Conservation (phyloP, 2,329 filamentous ascomycete species). For the Zasmidium cellare region DNA sequence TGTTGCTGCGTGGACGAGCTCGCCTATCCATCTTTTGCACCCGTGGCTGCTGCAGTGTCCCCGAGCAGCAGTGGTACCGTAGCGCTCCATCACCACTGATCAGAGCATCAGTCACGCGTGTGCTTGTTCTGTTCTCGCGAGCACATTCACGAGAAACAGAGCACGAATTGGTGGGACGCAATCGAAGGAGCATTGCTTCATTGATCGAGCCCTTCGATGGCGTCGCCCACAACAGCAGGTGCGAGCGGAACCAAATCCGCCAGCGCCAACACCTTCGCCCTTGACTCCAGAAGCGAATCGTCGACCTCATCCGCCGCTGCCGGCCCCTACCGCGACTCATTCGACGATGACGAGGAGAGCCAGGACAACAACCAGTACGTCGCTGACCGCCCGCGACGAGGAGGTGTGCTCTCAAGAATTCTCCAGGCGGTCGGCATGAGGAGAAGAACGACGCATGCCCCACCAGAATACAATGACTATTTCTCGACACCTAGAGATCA, state of each 20-base stretch:
- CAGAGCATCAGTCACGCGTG: too few relatives aligned
- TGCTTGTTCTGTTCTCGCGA: too few relatives aligned
- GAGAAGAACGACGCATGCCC: conserved; percentile 1
- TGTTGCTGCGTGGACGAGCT: too few relatives aligned
- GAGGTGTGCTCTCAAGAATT: not conserved
- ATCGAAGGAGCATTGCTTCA: too few relatives aligned
- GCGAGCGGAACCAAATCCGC: conserved; percentile 10
- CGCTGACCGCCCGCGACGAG: not conserved
- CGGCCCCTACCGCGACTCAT: not conserved
- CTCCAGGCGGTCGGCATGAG: conserved; percentile 4
- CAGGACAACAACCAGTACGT: not conserved
- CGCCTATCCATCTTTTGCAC: too few relatives aligned
- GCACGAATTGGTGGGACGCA: too few relatives aligned
- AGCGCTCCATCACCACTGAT: too few relatives aligned
- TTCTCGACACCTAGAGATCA: conserved; percentile 6
- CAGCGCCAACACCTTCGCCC: not conserved
- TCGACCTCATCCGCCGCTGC: conserved; percentile 9
- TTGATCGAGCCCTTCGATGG: not conserved
- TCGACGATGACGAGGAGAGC: conserved; percentile 7
- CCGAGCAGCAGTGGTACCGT: too few relatives aligned
- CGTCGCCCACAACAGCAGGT: not conserved
- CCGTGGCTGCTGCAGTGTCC: too few relatives aligned
- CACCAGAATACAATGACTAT: conserved; percentile 7
- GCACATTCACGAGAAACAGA: too few relatives aligned
- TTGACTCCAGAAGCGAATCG: conserved; percentile 1